Evolutionary conservation across 345 rosid genomes (phyloP), one percentile per base, ranked within the genome.

Genomic region (Abelmoschus esculentus): DNA sequence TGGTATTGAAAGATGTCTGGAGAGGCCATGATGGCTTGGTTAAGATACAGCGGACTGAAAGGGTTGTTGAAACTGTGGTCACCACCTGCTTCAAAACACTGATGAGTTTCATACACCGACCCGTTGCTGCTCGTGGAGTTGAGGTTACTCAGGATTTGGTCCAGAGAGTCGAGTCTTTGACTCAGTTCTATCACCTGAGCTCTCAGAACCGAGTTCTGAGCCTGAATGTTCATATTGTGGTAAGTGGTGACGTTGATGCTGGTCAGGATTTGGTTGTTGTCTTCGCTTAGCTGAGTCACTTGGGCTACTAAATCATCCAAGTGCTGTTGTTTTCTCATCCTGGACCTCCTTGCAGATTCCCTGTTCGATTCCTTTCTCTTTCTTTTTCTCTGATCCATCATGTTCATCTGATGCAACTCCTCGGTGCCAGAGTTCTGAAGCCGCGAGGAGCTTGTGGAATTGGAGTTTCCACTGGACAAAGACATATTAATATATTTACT

Each of bases 311-410:
- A 73, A 70, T 84, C 91, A 49, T 86, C 84, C 70, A 85, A 32
- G 70, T 81, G 87, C 81, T 83, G 81, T 85, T 85, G 95, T 64
- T 86, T 89, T 67, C 86, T 79, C 88, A 85, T 75, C 76, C 95
- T 77, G 4, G 91, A 89, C 64, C 95, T 80, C 61, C 86, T 74
- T 0, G 95, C 95, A 7, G 95, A 89, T 71, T 84, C 90, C 2
- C 95, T 66, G 73, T 89, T 89, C 5, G 95, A 89, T 46, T 83
- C 79, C 90, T 82, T 89, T 74, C 95, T 82, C 76, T 80, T 89
- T 67, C 91, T 76, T 70, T 89, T 89, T 59, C 83, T 85, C 70
- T 81, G 82, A 67, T 86, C 86, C 84, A 77, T 83, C 75, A 77
- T 54, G 13, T 54, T 54, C 59, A 22, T 22, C 26, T 22, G 26